phyloP scores from a whole-genome alignment of 495 filamentous ascomycete species.

The Darksidea phi region DNA sequence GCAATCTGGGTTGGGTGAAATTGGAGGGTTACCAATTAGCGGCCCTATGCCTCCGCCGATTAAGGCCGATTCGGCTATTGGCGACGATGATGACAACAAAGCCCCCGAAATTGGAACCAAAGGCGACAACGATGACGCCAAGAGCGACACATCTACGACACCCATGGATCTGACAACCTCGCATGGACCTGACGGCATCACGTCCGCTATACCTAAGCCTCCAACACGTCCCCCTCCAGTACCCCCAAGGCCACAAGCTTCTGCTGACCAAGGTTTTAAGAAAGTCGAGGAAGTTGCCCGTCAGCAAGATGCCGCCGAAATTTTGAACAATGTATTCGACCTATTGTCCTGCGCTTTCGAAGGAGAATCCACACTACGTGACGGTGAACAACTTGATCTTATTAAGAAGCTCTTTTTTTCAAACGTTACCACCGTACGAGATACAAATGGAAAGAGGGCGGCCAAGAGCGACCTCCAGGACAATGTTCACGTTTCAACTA shows the following conservation, averaged over 20 bases:
- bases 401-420: conserved; percentile 59
- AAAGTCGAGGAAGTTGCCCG: conserved; percentile 58
- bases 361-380: conserved; percentile 56
- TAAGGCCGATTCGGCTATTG: conserved; percentile 27
- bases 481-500: conserved; percentile 17
- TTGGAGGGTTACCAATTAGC: conserved; percentile 52
- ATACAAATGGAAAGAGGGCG: not conserved
- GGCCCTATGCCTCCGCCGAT: conserved; percentile 49
- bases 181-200: not conserved
- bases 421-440: conserved; percentile 17
- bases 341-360: conserved; percentile 86
- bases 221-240: conserved; percentile 36
- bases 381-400: conserved; percentile 74
- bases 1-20: conserved; percentile 43
- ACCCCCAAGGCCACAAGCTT: conserved; percentile 31
- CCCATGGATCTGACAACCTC: not conserved
- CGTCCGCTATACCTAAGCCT: conserved; percentile 9
- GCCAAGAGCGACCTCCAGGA: conserved; percentile 22
- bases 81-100: conserved; percentile 29
- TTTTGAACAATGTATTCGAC: conserved; percentile 86
- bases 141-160: conserved; percentile 16
- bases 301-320: conserved; percentile 88
- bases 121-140: conserved; percentile 33
- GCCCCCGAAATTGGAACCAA: not conserved
- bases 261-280: conserved; percentile 7